A percentile compares a stretch with the other conserved stretches of the same genome.
Conservation (phyloP, 306 rosid species). For the Abrus precatorius region DNA sequence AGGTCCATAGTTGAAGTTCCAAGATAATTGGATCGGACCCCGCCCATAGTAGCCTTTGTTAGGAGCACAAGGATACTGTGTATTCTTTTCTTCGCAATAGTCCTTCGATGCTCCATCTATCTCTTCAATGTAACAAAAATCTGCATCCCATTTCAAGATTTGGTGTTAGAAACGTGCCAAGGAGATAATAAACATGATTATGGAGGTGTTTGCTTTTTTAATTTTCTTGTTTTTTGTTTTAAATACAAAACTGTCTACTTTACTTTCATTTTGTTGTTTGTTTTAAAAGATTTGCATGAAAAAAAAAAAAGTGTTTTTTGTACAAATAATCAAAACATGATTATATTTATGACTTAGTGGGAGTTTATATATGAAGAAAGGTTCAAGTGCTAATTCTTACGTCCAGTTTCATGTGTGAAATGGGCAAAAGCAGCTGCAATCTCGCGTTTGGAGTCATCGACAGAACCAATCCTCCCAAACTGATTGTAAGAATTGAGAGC, state of each 20-base stretch:
- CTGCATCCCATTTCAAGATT: conserved; percentile 42
- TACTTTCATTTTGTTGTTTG: too few species aligned
- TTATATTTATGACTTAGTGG: too few species aligned
- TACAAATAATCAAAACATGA: too few species aligned
- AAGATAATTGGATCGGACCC: conserved; percentile 77
- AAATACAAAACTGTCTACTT: too few species aligned
- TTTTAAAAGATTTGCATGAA: too few species aligned
- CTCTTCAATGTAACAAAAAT: conserved; percentile 77
- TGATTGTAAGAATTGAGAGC: conserved; percentile 59
- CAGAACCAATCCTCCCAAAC: conserved; percentile 60
- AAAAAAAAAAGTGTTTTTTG: too few species aligned
- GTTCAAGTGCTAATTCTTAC: conserved; percentile 45
- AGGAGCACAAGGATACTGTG: conserved; percentile 68
- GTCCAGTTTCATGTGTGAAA: conserved; percentile 82
- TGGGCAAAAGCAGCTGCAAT: conserved; percentile 85
- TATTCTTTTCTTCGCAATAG: conserved; percentile 67
- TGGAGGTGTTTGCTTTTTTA: too few species aligned
- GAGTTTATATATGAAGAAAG: not conserved
- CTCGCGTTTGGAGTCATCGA: conserved; percentile 74
- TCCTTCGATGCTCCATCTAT: conserved; percentile 70
- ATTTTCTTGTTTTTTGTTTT: too few species aligned
- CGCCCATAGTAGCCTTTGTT: conserved; percentile 75
- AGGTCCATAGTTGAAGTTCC: conserved; percentile 85
- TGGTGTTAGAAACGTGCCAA: too few species aligned
- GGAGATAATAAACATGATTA: too few species aligned